phyloP scores from a whole-genome alignment of 208 protist genomes.

The Acanthamoeba royreba region DNA sequence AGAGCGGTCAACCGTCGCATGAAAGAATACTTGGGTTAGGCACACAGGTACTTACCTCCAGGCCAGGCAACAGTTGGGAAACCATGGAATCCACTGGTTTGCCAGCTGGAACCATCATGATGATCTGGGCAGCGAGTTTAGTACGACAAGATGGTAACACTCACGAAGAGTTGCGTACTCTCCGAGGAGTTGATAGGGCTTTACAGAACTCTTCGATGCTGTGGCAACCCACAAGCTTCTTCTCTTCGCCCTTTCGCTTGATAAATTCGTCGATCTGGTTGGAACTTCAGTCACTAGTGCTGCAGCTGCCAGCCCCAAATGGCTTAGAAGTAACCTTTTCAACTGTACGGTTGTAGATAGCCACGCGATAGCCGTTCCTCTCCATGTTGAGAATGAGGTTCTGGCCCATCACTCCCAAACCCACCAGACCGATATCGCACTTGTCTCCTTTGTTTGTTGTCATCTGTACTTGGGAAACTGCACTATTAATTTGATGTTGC shows the following conservation, averaged over 20 bases:
- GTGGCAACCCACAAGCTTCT: not conserved
- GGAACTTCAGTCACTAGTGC: no score
- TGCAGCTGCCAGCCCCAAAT: no score
- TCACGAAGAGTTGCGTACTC: no score
- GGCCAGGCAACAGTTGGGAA: constrained; percentile 37
- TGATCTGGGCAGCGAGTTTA: constrained; percentile 65
- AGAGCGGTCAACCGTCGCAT: not conserved
- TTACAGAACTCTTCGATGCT: not conserved
- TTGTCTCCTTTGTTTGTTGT: not conserved
- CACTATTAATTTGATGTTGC: no score
- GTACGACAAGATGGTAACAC: not conserved
- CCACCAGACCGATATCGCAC: constrained; percentile 90
- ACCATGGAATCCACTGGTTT: constrained; percentile 93
- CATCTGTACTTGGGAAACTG: no score
- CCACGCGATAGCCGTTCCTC: constrained; percentile 88
- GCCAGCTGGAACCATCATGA: constrained; percentile 95
- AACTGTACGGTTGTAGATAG: constrained; percentile 75
- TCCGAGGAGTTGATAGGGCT: constrained; percentile 83
- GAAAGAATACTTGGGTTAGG: not conserved
- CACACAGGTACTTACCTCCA: constrained; percentile 40
- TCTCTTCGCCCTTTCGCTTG: not conserved
- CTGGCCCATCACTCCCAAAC: constrained; percentile 98
- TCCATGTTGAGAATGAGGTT: constrained; percentile 98
- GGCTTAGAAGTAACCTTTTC: constrained; percentile 43
- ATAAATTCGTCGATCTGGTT: constrained; percentile 6